Base-by-base conservation (phyloP, 1,284 basidiomycete genomes). In the Leccinum subrobustum region DNA sequence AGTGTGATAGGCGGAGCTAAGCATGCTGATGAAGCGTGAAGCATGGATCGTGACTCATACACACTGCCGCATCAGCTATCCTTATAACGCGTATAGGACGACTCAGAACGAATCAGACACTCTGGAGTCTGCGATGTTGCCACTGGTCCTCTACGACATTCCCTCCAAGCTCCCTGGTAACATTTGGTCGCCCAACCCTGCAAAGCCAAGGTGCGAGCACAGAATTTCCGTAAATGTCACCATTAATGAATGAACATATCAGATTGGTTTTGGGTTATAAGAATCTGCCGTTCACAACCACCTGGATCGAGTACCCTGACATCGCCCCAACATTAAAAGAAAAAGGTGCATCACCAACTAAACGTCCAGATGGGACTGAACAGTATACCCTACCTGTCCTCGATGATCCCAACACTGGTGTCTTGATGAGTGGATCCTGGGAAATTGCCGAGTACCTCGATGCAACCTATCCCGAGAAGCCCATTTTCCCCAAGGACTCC, bases 71-170 rank as follows among this genome's bases (percentile, higher is more conserved):
- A 20, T 11, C 8, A 16, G 23, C 23, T 14, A 25, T 16, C 23
- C 47, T 9, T 50, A 48, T 48, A 50, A 44, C 18, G 29, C 12
- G 23, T 16, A 27, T 14, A 14, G 27, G 1, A 44, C 20, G 48
- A 39, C 23, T 4, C 12, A 33, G 16, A 51, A 11, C 14, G 37
- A 4, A 33, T 20, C 14, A 52, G 47, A 56, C 6, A 51, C 31
- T n/a, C n/a, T n/a, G n/a, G n/a, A n/a, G n/a, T 14, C 27, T 2
- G 50, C 27, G 1, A 71, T 73, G 70, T 54, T 65, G 23, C 63
- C 69, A 0, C 56, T 74, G 6, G 29, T 65, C 56, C 62, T 71
- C 55, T 73, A 73, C 29, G 72, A 73, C 11, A 62, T 71, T 18
- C 68, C 65, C 18, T 75, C 70, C 55, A 69, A 64, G 39, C 60